These are phyloP conservation scores for Talaromyces borbonicus DNA, from an alignment of 495 filamentous ascomycete genomes.

Conservation along the genomic window DNA sequence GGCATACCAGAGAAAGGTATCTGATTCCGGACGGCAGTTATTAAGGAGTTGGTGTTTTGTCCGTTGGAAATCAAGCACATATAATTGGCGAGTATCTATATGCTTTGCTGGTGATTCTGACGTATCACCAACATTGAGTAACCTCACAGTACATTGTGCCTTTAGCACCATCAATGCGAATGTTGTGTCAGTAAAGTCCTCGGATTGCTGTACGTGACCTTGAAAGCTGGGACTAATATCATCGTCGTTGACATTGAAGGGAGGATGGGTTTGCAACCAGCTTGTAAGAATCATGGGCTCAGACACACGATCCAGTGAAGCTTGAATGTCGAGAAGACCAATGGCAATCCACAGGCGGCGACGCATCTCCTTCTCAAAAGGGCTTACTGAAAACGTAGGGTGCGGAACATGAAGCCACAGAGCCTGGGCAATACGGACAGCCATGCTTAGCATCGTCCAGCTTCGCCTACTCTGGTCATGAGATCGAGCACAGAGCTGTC, in stretches of 20 bases:
- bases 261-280: constrained; percentile 21
- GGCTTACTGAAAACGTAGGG: constrained; percentile 22
- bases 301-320: constrained; percentile 26
- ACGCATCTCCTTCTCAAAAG: constrained; percentile 28
- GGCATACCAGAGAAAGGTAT: constrained; percentile 15
- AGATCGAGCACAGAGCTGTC: constrained; percentile 27
- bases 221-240: not conserved
- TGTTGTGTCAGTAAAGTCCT: not conserved
- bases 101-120: constrained; percentile 15
- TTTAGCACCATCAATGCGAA: constrained; percentile 15
- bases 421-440: constrained; percentile 56
- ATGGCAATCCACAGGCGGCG: constrained; percentile 26
- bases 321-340: constrained; percentile 24
- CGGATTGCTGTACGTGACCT: not conserved
- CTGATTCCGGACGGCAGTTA: constrained; percentile 19
- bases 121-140: constrained; percentile 19
- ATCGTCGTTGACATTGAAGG: constrained; percentile 18
- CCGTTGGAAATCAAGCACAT: constrained; percentile 21
- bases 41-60: constrained; percentile 16
- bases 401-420: constrained; percentile 47
- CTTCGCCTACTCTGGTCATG: constrained; percentile 29
- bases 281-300: constrained; percentile 30
- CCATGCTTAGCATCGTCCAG: constrained; percentile 55
- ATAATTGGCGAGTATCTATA: constrained; percentile 19
- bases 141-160: constrained; percentile 17